Evolutionary conservation across 1,284 basidiomycete species (phyloP).

Genomic region (Boletellus deceptivus): DNA sequence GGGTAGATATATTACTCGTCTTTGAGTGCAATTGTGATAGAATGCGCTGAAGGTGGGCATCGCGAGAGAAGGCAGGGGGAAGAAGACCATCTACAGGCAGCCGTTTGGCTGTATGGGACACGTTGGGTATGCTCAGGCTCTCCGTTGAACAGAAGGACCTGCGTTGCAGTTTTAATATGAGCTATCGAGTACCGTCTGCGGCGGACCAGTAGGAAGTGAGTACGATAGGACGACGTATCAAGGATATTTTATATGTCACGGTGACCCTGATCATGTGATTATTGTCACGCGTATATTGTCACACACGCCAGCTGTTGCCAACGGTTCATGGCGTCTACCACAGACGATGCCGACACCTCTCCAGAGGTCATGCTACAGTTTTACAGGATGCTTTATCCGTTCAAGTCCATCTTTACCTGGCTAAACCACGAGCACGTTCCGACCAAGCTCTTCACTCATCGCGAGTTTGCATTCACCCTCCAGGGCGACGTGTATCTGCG

Average conservation of each 20-base stretch:
- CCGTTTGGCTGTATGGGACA: constrained; percentile 38
- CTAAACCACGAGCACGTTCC: constrained; percentile 87
- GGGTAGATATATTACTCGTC: constrained; percentile 80
- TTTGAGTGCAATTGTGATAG: constrained; percentile 73
- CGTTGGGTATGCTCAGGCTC: neutral
- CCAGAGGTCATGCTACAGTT: constrained; percentile 79
- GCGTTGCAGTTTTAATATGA: constrained; percentile 61
- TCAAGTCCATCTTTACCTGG: constrained; percentile 93
- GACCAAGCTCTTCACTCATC: constrained; percentile 79
- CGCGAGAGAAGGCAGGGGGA: constrained; percentile 58
- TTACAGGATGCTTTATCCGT: constrained; percentile 92
- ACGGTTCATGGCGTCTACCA: neutral
- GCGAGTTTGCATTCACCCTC: constrained; percentile 97
- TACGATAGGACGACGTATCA: constrained; percentile 27
- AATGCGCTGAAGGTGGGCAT: constrained; percentile 58
- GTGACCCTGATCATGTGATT: constrained; percentile 16
- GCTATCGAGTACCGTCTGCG: constrained; percentile 55
- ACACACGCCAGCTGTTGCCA: neutral
- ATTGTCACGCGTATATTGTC: constrained; percentile 15
- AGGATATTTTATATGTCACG: too few relatives aligned
- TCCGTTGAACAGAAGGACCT: constrained; percentile 28
- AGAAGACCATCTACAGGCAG: constrained; percentile 56
- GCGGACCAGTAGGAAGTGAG: constrained; percentile 69
- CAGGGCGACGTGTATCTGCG: constrained; percentile 90
- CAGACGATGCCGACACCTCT: constrained; percentile 23